Base-by-base conservation (phyloP, 768 basidiomycete genomes). In the Postia placenta region DNA sequence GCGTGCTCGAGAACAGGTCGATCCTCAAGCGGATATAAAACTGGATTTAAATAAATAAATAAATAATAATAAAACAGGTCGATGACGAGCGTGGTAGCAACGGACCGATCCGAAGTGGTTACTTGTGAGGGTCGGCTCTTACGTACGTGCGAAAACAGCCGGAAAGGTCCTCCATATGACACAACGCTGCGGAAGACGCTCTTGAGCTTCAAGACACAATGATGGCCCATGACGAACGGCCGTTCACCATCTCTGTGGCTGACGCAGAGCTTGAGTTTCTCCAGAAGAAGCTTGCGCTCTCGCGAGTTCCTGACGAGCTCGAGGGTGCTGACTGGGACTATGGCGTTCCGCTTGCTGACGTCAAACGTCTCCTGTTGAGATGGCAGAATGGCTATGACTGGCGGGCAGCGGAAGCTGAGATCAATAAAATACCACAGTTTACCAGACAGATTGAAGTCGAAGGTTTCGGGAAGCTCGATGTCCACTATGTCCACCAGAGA, bases 221-320 rank as follows among this genome's bases (percentile, higher is more conserved):
- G n/a, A 40, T 28, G 23, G 22, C 5, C 17, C 17, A 15, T 5
- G 15, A 56, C 22, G 76, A 76, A 51, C 52, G 53, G 5, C 63
- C 73, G 0, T 85, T 81, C 73, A 67, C 57, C 27, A 72, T 84
- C 30, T 44, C 69, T 5, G 56, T 84, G 11, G 49, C 79, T 0
- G 75, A 77, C 39, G 58, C 59, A 1, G 57, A 69, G 14, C 60
- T 85, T 20, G 57, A 62, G 0, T 24, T 64, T 12, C 68, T 83
- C 14, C 60, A 61, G 5, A 56, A 61, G 37, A 83, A 79, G 53
- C 75, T 85, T 11, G 66, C 63, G 0, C 66, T 77, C 14, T 58
- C 72, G 0, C 64, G 60, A 1, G 69, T 82, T 17, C 83, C 83
- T 0, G 78, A 82, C 56, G 81, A 83, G 51, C 67, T 84, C 2